Evolutionary conservation across 495 filamentous ascomycete species (phyloP), one percentile per base, ranked within the genome.

Genomic region (Oleoguttula mirabilis): DNA sequence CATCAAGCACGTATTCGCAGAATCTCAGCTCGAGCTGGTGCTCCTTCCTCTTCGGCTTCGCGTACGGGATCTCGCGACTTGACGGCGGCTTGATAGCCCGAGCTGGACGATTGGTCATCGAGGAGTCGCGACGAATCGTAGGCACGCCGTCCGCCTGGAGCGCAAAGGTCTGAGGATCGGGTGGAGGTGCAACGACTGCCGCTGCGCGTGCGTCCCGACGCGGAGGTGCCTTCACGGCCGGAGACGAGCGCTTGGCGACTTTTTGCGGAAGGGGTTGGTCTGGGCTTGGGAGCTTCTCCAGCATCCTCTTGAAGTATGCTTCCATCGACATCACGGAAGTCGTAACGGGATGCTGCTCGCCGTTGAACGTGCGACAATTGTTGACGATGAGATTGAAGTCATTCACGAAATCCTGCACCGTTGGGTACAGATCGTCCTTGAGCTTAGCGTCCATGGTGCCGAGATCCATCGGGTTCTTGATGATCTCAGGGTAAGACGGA

Each of bases 21-120:
- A 95, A 98, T 21, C 77, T 82, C 22, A 96, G 66, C 54, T 98
- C 88, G 33, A 80, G 79, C 36, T 84, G 76, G 41, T 79, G 77
- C 70, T 94, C 94, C 76, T 94, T 94, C 69, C 88, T 88, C 63
- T 81, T 83, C 2, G 80, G 84, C 55, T 84, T 84, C n/a, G 72
- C 66, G 55, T 94, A 95, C 1, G 81, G 77, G 16, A 95, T 66
- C 53, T 98, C 90, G 32, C 85, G 84, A 32, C 77, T 71, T 43
- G 88, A 84, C 0, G 90, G 83, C 10, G 85, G 82, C 55, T 94
- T 87, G 28, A 98, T 94, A 14, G 93, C 86, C 4, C 90, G 80
- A 67, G 95, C 95, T 22, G 86, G 84, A 28, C 90, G 79, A 48
- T 83, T 83, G 43, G 77, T 2, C 77, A 15, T 21, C 6, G 32